These are phyloP conservation scores for Chlamydomonas applanata DNA, from an alignment of 139 green algal species.

Conservation along the genomic window DNA sequence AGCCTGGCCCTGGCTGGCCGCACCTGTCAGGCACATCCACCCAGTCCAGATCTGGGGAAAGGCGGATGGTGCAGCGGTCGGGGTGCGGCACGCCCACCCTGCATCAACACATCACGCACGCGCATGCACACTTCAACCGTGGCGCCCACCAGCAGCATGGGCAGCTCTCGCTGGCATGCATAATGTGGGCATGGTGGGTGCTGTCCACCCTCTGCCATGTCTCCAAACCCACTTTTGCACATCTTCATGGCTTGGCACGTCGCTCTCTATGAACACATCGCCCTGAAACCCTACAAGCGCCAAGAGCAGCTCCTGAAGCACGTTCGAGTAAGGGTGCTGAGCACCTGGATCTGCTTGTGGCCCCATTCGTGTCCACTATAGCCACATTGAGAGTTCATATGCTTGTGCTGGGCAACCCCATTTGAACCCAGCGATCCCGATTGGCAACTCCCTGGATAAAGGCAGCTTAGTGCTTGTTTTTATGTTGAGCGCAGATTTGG, in stretches of 20 bases:
- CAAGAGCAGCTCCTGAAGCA: conserved; percentile 82
- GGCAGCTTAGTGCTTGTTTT: too few relatives aligned
- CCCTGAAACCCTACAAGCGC: conserved; percentile 73
- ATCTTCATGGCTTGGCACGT: neutral
- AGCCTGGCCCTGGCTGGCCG: too few relatives aligned
- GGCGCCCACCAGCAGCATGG: too few relatives aligned
- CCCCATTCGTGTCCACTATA: too few relatives aligned
- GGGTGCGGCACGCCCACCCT: conserved; percentile 11
- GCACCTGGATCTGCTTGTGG: neutral
- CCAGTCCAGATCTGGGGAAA: conserved; percentile 43
- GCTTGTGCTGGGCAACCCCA: too few relatives aligned
- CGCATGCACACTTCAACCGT: neutral
- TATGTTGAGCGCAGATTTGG: too few relatives aligned
- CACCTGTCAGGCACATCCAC: conserved; percentile 30
- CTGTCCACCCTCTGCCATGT: neutral
- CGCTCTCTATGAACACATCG: conserved; percentile 66
- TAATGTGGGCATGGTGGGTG: too few relatives aligned
- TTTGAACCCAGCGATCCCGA: too few relatives aligned
- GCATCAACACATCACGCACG: neutral
- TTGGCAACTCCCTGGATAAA: too few relatives aligned
- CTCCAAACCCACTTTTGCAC: neutral
- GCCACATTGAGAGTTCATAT: too few relatives aligned
- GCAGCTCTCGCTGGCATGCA: too few relatives aligned
- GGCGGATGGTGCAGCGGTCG: conserved; percentile 25
- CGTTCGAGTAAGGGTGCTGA: conserved; percentile 20